A percentile compares a stretch with the other conserved stretches of the same genome.
These are phyloP conservation scores for Komagataella pastoris DNA, from an alignment of 805 yeast genomes.

Conservation along the genomic window DNA sequence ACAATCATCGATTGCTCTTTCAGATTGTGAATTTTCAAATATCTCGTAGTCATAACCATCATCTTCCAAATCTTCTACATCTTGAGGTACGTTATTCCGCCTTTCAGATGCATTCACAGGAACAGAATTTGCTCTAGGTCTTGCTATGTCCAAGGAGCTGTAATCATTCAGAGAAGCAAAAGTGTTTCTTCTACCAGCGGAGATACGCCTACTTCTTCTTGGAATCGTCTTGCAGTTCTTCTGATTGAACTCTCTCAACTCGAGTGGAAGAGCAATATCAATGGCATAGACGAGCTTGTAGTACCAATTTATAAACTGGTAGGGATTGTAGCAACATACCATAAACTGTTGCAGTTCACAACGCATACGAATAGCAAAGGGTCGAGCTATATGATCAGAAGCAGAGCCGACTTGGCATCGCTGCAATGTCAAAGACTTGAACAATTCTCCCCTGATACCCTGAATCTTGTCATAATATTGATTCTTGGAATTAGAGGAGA, in stretches of 20 bases:
- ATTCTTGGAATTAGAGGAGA: not conserved
- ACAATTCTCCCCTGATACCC: slow-evolving; percentile 3
- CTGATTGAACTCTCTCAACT: slow-evolving; percentile 11
- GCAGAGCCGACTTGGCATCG: slow-evolving; percentile 20
- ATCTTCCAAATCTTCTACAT: not conserved
- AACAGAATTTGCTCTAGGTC: not conserved
- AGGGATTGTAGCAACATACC: slow-evolving; percentile 14
- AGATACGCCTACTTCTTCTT: slow-evolving; percentile 8
- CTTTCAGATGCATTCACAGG: not conserved
- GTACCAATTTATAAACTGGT: slow-evolving; percentile 13
- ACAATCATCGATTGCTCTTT: not conserved
- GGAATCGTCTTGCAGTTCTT: slow-evolving; percentile 16
- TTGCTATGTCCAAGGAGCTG: not conserved
- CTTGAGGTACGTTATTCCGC: not conserved
- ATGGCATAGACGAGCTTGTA: slow-evolving; percentile 17
- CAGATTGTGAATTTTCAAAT: not conserved
- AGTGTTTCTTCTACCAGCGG: not conserved
- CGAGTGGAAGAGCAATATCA: slow-evolving; percentile 19
- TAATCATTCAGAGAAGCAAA: not conserved
- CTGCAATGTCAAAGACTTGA: slow-evolving; percentile 15
- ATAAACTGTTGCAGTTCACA: slow-evolving; percentile 15
- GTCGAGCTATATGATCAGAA: slow-evolving; percentile 12
- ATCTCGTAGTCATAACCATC: not conserved
- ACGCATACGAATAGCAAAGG: slow-evolving; percentile 16
- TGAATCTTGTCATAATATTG: not conserved